Evolutionary conservation across 1,139 yeast genomes (phyloP).

Genomic region (Torulaspora pretoriensis): DNA sequence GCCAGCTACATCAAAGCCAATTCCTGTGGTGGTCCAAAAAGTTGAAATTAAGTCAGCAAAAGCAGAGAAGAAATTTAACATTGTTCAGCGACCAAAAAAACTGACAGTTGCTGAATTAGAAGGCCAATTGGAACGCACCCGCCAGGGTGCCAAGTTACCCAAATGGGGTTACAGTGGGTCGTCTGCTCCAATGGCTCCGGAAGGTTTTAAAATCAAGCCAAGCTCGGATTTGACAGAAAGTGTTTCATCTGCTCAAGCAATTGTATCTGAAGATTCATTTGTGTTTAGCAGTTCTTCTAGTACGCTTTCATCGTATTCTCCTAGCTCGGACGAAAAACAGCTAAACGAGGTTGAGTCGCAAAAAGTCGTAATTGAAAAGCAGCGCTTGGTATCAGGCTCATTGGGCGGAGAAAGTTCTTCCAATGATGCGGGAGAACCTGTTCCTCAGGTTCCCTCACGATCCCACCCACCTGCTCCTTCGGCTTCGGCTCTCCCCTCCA

Average conservation of each 20-base stretch:
- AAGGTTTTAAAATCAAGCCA: slow-evolving; percentile 27
- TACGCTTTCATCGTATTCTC: slow-evolving; percentile 3
- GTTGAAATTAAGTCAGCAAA: background rate
- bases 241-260: background rate
- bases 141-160: slow-evolving; percentile 1
- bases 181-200: slow-evolving; percentile 33
- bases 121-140: slow-evolving; percentile 4
- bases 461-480: background rate
- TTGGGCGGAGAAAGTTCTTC: background rate
- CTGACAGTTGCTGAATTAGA: slow-evolving; percentile 8
- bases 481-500: background rate
- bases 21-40: background rate
- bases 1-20: background rate
- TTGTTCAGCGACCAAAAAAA: background rate
- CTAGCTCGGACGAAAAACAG: slow-evolving; percentile 2
- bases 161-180: slow-evolving; percentile 34
- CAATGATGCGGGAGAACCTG: too few species aligned
- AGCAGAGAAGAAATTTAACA: background rate
- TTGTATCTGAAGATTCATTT: background rate
- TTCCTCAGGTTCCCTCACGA: too few species aligned
- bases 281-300: slow-evolving; percentile 1
- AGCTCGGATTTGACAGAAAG: slow-evolving; percentile 16
- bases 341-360: background rate
- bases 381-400: background rate
- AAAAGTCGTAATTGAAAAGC: background rate